Evolutionary conservation across 129 eudicot genomes (phyloP).

Genomic region (Centrapalus pauciflorus): DNA sequence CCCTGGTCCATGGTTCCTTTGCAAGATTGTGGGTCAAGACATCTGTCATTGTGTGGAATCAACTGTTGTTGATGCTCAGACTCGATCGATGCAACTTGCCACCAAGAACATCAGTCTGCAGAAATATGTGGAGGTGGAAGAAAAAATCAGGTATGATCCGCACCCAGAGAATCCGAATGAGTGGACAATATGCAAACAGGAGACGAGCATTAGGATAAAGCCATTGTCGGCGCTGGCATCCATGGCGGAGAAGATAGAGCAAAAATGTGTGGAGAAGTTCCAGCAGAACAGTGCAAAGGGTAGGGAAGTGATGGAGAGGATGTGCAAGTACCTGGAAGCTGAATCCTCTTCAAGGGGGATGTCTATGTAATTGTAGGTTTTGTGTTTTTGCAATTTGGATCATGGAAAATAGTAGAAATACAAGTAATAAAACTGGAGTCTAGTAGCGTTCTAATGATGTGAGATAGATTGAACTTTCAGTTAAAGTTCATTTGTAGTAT

Average conservation of each 20-base stretch:
- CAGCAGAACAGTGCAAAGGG: constrained; percentile 91
- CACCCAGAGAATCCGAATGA: constrained; percentile 78
- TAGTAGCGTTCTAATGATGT: no score
- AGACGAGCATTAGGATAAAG: constrained; percentile 82
- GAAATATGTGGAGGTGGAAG: constrained; percentile 94
- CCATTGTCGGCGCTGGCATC: constrained; percentile 84
- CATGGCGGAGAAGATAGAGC: constrained; percentile 98
- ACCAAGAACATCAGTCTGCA: constrained; percentile 84
- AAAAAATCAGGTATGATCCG: constrained; percentile 92
- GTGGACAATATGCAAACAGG: constrained; percentile 94
- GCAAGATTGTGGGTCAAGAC: constrained; percentile 87
- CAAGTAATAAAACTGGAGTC: no score
- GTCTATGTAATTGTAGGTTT: constrained; percentile 37
- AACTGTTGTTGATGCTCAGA: constrained; percentile 80
- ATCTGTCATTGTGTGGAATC: constrained; percentile 97
- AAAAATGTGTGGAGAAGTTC: constrained; percentile 91
- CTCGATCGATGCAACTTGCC: constrained; percentile 85
- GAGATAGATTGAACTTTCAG: no score
- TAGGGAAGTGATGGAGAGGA: constrained; percentile 98
- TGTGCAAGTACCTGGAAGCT: constrained; percentile 96
- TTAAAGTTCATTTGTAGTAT: no score
- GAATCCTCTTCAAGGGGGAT: constrained; percentile 72
- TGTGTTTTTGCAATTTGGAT: no score
- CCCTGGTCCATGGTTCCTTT: constrained; percentile 98
- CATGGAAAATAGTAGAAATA: no score